Evolutionary conservation across 2,329 filamentous ascomycete species (phyloP), one percentile per base, ranked within the genome.

Genomic region (Fusarium decemcellulare): DNA sequence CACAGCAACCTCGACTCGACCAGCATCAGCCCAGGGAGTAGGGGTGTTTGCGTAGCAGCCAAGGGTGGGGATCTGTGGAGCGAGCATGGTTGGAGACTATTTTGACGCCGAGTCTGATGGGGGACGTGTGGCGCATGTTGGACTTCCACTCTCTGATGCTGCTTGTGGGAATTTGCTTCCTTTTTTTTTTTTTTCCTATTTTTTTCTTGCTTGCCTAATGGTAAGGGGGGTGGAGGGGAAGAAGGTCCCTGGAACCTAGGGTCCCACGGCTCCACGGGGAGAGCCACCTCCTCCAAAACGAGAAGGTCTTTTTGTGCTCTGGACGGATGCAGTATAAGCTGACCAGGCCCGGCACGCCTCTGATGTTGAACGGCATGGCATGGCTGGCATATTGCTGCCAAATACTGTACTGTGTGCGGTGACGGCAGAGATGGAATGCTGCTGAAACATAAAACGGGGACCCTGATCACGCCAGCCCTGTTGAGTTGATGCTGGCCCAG

Each of bases 71-170:
- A 36, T 37, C 43, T 34, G 52, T 67, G 63, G 64, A 61, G 50
- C 40, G 37, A 51, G 37, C 37, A 56, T 52, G 56, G 43, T 56
- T 55, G 55, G 30, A 58, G 43, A 48, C 43, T 48, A 67, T 67
- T 70, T 70, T 44, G 67, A 67, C 66, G 63, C 67, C 63, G 70
- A 68, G 63, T 16, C 36, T 37, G 23, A 23, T 67, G 52, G 70
- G 56, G 56, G 55, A 66, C 46, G 50, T 68, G 63, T 52, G 63
- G 67, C 53, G 48, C 55, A 60, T 58, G 36, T 53, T 68, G 51
- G 67, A 48, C 51, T 63, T 63, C 51, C 47, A 58, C 54, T 52
- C 32, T 50, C 47, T 59, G 64, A 54, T 61, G 48, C 47, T 64
- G 16, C 47, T 23, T 59, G 66, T 55, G 65, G 14, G 61, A 46